These are phyloP conservation scores for Sporothrix sp. DNA, from an alignment of 2,329 filamentous ascomycete species.

Conservation along the genomic window DNA sequence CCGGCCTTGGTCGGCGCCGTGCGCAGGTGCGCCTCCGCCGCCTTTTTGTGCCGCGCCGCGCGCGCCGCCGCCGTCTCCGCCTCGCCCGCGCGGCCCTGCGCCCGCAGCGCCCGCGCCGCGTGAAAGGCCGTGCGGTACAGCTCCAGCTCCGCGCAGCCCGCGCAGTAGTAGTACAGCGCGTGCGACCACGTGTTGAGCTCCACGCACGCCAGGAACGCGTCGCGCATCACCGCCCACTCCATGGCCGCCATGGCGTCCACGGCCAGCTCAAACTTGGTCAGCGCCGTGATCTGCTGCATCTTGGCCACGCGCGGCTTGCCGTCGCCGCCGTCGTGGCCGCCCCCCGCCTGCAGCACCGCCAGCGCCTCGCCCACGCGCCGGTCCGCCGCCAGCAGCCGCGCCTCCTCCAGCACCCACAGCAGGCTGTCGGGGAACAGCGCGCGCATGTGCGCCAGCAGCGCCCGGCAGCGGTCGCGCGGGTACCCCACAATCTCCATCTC, in stretches of 20 bases:
- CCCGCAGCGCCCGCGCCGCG: constrained; percentile 20
- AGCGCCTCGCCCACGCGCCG: constrained; percentile 59
- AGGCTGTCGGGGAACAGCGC: constrained; percentile 68
- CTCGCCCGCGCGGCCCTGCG: constrained; percentile 23
- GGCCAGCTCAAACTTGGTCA: constrained; percentile 77
- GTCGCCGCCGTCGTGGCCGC: neutral
- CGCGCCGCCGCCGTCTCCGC: constrained; percentile 11
- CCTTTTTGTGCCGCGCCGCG: constrained; percentile 47
- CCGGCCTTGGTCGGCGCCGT: constrained; percentile 66
- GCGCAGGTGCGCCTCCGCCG: constrained; percentile 59
- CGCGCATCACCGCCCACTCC: constrained; percentile 62
- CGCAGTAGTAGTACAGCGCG: constrained; percentile 80
- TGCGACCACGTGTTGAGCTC: constrained; percentile 88
- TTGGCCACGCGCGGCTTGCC: constrained; percentile 47
- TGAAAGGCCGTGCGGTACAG: constrained; percentile 59
- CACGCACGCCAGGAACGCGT: constrained; percentile 63
- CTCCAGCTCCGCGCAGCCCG: constrained; percentile 68
- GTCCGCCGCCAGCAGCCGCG: constrained; percentile 61
- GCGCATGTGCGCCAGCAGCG: constrained; percentile 64
- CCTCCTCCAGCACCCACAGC: constrained; percentile 83
- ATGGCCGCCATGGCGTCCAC: constrained; percentile 71
- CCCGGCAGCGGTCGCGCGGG: constrained; percentile 56
- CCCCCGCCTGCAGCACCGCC: constrained; percentile 43
- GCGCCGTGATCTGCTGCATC: constrained; percentile 79
- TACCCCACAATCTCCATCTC: constrained; percentile 58